Conservation (phyloP, 1,139 yeast genomes). For the Barnettozyma hawaiiensis region DNA sequence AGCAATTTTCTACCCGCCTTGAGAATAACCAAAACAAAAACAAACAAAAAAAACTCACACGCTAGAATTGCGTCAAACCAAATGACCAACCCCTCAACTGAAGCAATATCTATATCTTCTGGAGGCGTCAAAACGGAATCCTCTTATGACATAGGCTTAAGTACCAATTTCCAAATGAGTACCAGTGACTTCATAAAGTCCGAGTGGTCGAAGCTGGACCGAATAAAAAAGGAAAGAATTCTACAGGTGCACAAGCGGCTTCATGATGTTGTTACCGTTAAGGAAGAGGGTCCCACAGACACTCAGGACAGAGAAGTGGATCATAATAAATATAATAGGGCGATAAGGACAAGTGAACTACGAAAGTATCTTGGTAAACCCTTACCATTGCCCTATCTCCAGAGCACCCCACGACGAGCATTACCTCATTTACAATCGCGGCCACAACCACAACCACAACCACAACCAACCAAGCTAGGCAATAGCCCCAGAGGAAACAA, state of each 20-base stretch:
- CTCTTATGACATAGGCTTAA: neutral
- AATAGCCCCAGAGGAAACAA: neutral
- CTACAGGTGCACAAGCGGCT: conserved; percentile 17
- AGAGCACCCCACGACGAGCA: conserved; percentile 4
- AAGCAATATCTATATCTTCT: neutral
- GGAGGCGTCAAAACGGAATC: neutral
- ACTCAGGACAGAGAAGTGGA: neutral
- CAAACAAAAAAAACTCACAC: too few relatives aligned
- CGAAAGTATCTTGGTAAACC: conserved; percentile 31
- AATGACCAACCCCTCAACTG: too few relatives aligned
- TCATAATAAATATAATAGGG: neutral
- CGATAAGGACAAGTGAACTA: conserved; percentile 15
- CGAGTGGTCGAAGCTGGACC: neutral
- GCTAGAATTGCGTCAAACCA: neutral
- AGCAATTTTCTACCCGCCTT: too few relatives aligned
- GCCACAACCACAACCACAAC: neutral
- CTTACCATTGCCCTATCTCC: conserved; percentile 31
- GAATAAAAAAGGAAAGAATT: conserved; percentile 14
- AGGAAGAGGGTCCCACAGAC: neutral
- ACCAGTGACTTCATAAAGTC: neutral
- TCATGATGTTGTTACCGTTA: conserved; percentile 8
- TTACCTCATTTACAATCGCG: neutral
- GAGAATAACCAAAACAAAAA: too few relatives aligned
- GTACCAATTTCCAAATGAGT: neutral
- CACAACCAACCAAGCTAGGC: neutral